Evolutionary conservation across 106 monocot species (phyloP).

Genomic region (Gastrodia elata): DNA sequence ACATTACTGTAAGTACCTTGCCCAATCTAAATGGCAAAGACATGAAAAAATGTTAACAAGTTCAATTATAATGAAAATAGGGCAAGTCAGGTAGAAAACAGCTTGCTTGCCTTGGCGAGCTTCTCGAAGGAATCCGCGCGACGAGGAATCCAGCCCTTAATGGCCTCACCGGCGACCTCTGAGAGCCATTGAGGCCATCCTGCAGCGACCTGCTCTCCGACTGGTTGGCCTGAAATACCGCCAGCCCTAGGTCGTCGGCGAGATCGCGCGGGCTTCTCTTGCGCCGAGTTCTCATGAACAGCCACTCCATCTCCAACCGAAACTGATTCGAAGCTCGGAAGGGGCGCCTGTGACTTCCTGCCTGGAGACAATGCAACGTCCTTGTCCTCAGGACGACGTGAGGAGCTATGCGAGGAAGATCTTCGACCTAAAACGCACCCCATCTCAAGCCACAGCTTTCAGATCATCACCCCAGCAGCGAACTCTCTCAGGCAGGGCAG

Average conservation of each 20-base stretch:
- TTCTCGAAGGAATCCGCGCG: slow-evolving; percentile 62
- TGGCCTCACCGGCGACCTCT: slow-evolving; percentile 66
- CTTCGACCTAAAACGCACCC: slow-evolving; percentile 4
- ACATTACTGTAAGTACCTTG: slow-evolving; percentile 72
- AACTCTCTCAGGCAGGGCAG: neutral
- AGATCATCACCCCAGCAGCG: neutral
- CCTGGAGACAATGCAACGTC: neutral
- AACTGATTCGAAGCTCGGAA: neutral
- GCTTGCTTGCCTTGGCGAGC: slow-evolving; percentile 40
- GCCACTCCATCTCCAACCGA: neutral
- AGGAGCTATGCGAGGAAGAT: neutral
- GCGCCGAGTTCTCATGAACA: neutral
- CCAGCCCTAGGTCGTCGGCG: neutral
- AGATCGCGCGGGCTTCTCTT: neutral
- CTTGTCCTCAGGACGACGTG: neutral
- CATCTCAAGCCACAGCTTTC: neutral
- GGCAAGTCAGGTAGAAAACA: neutral
- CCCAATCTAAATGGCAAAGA: slow-evolving; percentile 30
- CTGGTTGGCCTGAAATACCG: slow-evolving; percentile 2
- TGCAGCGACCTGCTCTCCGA: slow-evolving; percentile 59
- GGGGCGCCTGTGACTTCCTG: neutral
- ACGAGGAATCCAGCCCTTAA: slow-evolving; percentile 68
- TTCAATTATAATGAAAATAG: neutral
- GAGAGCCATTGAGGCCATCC: slow-evolving; percentile 76
- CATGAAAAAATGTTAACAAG: slow-evolving; percentile 2